Evolutionary conservation across 306 rosid genomes (phyloP).

Genomic region (Vachellia pachyceras): DNA sequence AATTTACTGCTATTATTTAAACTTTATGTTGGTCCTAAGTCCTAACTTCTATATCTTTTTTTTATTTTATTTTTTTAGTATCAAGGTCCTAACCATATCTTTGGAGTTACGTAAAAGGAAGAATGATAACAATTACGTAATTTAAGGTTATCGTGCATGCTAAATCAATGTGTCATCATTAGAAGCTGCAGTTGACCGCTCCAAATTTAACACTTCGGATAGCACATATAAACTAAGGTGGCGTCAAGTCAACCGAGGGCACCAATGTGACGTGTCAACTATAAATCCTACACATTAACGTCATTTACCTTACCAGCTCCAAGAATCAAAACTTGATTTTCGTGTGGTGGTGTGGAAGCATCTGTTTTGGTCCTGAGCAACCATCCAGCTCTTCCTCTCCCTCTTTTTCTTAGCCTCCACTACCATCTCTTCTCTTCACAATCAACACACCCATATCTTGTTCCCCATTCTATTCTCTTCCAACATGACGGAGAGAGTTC

Average conservation of each 20-base stretch:
- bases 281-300: not conserved
- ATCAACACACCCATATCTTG: no score
- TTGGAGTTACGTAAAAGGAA: conserved; percentile 49
- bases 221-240: no score
- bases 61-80: no score
- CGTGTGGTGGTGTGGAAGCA: conserved; percentile 64
- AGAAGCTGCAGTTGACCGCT: conserved; percentile 3
- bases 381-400: conserved; percentile 37
- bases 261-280: conserved; percentile 11
- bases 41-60: no score
- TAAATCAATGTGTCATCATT: not conserved
- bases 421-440: not conserved
- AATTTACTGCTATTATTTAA: not conserved
- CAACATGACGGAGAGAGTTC: conserved; percentile 17
- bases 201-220: not conserved
- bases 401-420: conserved; percentile 17
- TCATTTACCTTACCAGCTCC: conserved; percentile 13
- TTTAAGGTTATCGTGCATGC: conserved; percentile 21
- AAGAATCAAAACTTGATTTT: not conserved
- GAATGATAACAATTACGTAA: conserved; percentile 30
- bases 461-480: not conserved
- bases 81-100: no score
- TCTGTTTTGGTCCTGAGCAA: conserved; percentile 46
- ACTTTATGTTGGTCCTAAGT: not conserved
- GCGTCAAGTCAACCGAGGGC: not conserved